Evolutionary conservation across 1,284 basidiomycete species (phyloP).

Genomic region (Pyrrhoderma lamaoense): DNA sequence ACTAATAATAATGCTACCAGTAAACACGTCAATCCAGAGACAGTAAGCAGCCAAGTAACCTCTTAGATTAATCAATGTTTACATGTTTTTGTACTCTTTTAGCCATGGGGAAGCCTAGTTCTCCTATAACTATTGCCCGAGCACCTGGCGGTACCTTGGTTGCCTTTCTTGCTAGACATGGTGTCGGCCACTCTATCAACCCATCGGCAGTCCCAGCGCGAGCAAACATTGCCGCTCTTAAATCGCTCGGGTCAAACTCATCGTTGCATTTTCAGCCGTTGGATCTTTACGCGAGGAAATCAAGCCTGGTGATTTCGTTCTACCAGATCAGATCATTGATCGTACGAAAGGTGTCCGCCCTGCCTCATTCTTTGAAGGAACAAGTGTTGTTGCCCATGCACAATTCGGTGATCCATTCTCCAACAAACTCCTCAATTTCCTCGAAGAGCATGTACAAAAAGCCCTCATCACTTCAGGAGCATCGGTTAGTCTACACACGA

Average conservation of each 20-base stretch:
- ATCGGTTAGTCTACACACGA: constrained; percentile 42
- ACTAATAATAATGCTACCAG: constrained; percentile 31
- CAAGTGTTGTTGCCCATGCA: constrained; percentile 83
- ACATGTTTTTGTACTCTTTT: constrained; percentile 8
- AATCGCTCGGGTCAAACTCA: constrained; percentile 85
- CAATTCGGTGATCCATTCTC: constrained; percentile 92
- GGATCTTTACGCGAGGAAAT: constrained; percentile 96
- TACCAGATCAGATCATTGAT: constrained; percentile 94
- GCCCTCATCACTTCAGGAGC: constrained; percentile 44
- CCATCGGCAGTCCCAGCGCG: constrained; percentile 77
- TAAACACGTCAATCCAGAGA: constrained; percentile 62
- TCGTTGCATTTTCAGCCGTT: constrained; percentile 94
- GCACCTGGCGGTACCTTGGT: constrained; percentile 74
- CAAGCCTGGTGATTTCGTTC: constrained; percentile 80
- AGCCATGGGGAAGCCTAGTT: constrained; percentile 96
- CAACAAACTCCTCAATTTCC: constrained; percentile 57
- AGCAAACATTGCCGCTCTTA: constrained; percentile 95
- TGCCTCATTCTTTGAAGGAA: constrained; percentile 81
- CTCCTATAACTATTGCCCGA: constrained; percentile 82
- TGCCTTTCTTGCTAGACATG: constrained; percentile 93
- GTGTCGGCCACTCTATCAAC: constrained; percentile 63
- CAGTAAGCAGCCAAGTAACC: constrained; percentile 35
- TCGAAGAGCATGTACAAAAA: constrained; percentile 58
- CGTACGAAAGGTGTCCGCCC: constrained; percentile 89
- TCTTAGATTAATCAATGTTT: constrained; percentile 3